Evolutionary conservation across 495 filamentous ascomycete species (phyloP), one percentile per base, ranked within the genome.

Genomic region (Lineolata rhizophorae): DNA sequence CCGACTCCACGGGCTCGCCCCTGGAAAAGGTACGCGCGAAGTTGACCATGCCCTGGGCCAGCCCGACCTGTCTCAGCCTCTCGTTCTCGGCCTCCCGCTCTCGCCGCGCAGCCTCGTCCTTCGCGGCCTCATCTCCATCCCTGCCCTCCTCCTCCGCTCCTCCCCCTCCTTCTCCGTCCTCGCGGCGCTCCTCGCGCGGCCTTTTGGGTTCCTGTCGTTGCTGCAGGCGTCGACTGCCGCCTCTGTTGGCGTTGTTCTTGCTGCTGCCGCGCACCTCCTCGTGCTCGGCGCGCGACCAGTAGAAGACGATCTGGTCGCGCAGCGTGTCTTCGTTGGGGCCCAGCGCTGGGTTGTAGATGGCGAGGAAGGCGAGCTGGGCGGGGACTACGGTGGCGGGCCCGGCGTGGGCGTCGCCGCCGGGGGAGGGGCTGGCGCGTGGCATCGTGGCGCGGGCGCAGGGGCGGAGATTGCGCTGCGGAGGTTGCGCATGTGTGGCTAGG

Each of bases 11-110:
- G 11, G 79, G 48, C 37, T 72, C 58, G 20, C 70, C 77, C 36
- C 64, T 62, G 4, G 82, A 78, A 48, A 95, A 95, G 39, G 50
- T 78, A 72, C 61, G 70, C 39, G 78, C 76, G 55, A 99, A 95
- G 51, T 75, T 76, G 36, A 93, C 80, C 70, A 95, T 92, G 33
- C 83, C 87, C 58, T 99, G 87, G 32, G 87, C 90, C 40, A 97
- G 65, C n/a, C 87, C 87, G 49, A 97, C 78, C 55, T 91, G 81
- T 38, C 90, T 67, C 44, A 95, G 52, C 39, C 65, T 72, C 55
- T 85, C 74, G 49, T 95, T 91, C 37, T 61, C 64, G 32, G 76
- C 62, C 42, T 77, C 67, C 25, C 62, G 61, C 12, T 53, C 54
- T 3, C 61, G 38, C 6, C 31, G 31, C 24, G 30, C 38, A 5